A percentile compares a stretch with the other conserved stretches of the same genome.
phyloP scores from a whole-genome alignment of 208 protist species.

The Crithidia acanthocephali region DNA sequence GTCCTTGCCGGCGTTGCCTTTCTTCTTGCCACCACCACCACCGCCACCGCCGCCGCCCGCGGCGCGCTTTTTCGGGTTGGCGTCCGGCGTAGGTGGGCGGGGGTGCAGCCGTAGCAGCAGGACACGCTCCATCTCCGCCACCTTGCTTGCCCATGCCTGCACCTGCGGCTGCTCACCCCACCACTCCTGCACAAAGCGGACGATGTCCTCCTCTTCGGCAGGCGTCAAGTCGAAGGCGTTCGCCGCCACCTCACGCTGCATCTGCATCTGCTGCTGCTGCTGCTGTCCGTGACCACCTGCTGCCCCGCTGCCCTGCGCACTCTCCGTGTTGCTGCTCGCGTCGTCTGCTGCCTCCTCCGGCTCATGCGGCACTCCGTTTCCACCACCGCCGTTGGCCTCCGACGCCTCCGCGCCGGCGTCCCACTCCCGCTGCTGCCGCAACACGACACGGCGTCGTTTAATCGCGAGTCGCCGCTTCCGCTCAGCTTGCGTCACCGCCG shows the following conservation, averaged over 20 bases:
- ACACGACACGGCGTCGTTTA: slow-evolving; percentile 65
- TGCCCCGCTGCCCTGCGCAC: neutral
- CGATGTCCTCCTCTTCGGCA: slow-evolving; percentile 65
- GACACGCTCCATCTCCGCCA: slow-evolving; percentile 84
- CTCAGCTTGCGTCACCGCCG: slow-evolving; percentile 42
- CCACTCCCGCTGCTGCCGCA: slow-evolving; percentile 35
- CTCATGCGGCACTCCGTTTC: neutral
- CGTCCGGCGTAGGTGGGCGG: slow-evolving; percentile 38
- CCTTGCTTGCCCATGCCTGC: slow-evolving; percentile 46
- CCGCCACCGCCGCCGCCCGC: slow-evolving; percentile 23
- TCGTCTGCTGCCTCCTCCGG: slow-evolving; percentile 5
- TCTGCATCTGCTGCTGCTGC: neutral
- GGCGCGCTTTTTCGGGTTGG: slow-evolving; percentile 66
- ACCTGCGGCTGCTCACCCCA: slow-evolving; percentile 56
- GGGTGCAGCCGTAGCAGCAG: slow-evolving; percentile 63
- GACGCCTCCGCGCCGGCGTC: slow-evolving; percentile 16
- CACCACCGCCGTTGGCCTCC: neutral
- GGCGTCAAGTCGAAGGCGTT: slow-evolving; percentile 49
- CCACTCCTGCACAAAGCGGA: slow-evolving; percentile 63
- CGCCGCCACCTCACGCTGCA: slow-evolving; percentile 30
- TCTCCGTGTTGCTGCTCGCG: slow-evolving; percentile 6
- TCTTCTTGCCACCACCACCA: slow-evolving; percentile 32
- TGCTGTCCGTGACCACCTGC: neutral
- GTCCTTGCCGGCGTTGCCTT: slow-evolving; percentile 37
- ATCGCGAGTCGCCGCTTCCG: slow-evolving; percentile 45